Evolutionary conservation across 306 rosid species (phyloP), one percentile per base, ranked within the genome.

Genomic region (Styphnolobium japonicum): DNA sequence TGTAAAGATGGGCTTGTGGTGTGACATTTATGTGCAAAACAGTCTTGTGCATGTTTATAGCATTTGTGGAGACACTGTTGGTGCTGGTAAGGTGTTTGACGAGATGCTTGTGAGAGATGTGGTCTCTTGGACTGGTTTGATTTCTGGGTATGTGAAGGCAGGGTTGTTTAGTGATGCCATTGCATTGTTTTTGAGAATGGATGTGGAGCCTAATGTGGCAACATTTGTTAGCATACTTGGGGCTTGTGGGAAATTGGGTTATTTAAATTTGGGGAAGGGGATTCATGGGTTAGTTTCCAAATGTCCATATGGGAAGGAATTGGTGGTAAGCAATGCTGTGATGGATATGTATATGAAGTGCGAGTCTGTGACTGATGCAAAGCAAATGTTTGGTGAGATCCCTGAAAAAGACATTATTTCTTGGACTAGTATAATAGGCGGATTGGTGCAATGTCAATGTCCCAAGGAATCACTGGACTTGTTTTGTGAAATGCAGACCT

Each of bases 111-210:
- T 75, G 27, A 87, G 93, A 86, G 97, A 94, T 80, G 97, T 85
- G 66, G 95, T 92, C 69, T 85, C 95, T 72, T 92, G 97, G 98
- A 89, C 92, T 48, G 91, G 95, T 68, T 72, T 91, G 87, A 79
- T 92, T 71, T 87, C 93, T 2, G 93, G 94, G 67, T 86, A 80
- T 76, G 88, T 85, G 65, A 88, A 84, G 80, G 81, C 88, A 4
- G 91, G 90, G 29, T 78, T 84, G 84, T 87, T 75, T 73, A 70
- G 22, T 57, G 90, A 88, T 56, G 94, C 94, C 25, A 65, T 86
- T 65, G 39, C 68, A 45, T 71, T 82, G 80, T 86, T 86, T 80
- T 72, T 77, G 66, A 79, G 75, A 22, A 86, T 86, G 86, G 82
- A 92, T 76, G 90, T 85, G 75, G 83, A 80, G 81, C 98, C 91